Evolutionary conservation across 257 asterid species (phyloP), one percentile per base, ranked within the genome.

Genomic region (Knoxia roxburghii): DNA sequence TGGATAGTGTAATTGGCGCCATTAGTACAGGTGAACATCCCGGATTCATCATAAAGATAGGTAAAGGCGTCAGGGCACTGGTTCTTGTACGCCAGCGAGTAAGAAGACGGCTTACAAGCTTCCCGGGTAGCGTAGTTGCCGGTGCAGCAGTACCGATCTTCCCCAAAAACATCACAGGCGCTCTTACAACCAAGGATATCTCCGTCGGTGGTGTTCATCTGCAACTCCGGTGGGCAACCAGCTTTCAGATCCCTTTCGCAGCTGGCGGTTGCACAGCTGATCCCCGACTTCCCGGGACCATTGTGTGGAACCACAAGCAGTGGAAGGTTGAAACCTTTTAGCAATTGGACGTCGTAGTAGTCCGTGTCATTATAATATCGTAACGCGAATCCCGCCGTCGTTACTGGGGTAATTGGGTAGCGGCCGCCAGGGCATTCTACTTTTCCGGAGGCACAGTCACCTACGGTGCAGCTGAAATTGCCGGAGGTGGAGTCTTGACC

Each of bases 391-490:
- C 89, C 98, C 0, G 96, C 98, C 23, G 89, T 78, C 1, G 98
- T 85, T n/a, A 87, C 95, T 0, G 96, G 96, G 0, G 95, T 90
- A 12, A 75, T 69, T 0, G 92, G 92, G 43, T 86, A 83, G 3
- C 73, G 72, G 45, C 27, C 12, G 1, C 95, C 96, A 67, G 68
- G 73, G 69, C 96, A 87, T 71, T 92, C 97, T 0, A 82, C 15
- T 65, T 79, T 86, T 0, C 95, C 97, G 61, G 98, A 91, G 70
- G 93, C 98, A 17, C 98, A 92, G 59, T 92, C 98, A n/a, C 95
- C 97, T 0, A 97, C 89, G 0, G 74, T 74, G 76, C 98, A 92
- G 50, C 87, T 45, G 80, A 92, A 87, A 71, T 81, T 79, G 0
- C 95, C 95, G 0, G 95, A 95, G 40, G 87, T 33, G 75, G 91